Evolutionary conservation across 306 rosid species (phyloP).

Genomic region (Rosa lucieae): DNA sequence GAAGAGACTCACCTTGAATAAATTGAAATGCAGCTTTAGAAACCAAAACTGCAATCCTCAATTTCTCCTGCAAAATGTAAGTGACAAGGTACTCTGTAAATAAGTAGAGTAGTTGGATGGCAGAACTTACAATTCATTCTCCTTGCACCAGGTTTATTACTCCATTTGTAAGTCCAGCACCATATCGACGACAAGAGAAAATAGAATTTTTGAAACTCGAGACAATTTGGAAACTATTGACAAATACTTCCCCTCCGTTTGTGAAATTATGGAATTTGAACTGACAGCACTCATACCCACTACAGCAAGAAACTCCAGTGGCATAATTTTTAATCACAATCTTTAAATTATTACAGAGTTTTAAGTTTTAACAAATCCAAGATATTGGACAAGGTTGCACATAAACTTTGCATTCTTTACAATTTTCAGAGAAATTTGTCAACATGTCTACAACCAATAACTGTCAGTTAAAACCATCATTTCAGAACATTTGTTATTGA

Average conservation of each 20-base stretch:
- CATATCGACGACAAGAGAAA: not conserved
- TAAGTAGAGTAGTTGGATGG: not conserved
- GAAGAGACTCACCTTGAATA: slow-evolving; percentile 53
- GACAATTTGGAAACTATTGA: not conserved
- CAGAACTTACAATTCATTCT: not conserved
- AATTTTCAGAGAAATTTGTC: not conserved
- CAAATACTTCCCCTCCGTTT: not conserved
- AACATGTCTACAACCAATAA: not conserved
- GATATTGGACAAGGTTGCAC: not conserved
- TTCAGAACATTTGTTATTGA: not conserved
- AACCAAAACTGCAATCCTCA: slow-evolving; percentile 80
- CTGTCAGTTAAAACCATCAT: not conserved
- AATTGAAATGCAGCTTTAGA: slow-evolving; percentile 89
- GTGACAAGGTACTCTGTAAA: not conserved
- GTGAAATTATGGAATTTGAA: not conserved
- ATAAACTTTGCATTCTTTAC: not conserved
- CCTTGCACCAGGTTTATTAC: not conserved
- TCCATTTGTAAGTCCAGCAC: not conserved
- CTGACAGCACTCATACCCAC: not conserved
- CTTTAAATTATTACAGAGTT: not conserved
- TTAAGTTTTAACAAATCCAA: not conserved
- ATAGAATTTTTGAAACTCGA: not conserved
- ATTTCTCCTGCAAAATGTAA: slow-evolving; percentile 60
- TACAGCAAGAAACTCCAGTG: not conserved
- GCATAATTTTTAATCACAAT: not conserved